Evolutionary conservation across 768 basidiomycete genomes (phyloP).

Genomic region (Chalciporus sphaerocephalus): DNA sequence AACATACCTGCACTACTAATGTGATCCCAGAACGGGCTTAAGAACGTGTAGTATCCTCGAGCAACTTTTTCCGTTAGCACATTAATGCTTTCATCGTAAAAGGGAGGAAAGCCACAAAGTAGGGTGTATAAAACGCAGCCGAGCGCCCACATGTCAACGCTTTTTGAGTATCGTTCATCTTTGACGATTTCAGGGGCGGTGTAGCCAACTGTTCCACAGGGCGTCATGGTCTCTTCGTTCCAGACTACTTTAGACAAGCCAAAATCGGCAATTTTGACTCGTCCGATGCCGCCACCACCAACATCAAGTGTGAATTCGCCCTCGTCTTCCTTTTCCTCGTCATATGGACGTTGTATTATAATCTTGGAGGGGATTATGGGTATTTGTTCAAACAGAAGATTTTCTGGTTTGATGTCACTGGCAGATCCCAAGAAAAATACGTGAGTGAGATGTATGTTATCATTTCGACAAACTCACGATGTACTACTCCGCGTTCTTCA

Average conservation of each 20-base stretch:
- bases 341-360: conserved; percentile 77
- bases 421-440: not conserved
- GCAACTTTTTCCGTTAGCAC: conserved; percentile 98
- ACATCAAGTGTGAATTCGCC: conserved; percentile 90
- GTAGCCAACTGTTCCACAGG: conserved; percentile 99
- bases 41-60: conserved; percentile 93
- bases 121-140: conserved; percentile 99
- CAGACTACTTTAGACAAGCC: conserved; percentile 96
- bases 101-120: conserved; percentile 95
- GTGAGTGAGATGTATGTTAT: not conserved
- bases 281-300: conserved; percentile 95
- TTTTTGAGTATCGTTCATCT: conserved; percentile 94
- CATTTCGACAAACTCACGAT: conserved; percentile 42
- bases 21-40: conserved; percentile 99
- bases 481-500: conserved; percentile 96
- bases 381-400: conserved; percentile 89
- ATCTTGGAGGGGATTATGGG: conserved; percentile 84
- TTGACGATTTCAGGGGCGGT: conserved; percentile 99
- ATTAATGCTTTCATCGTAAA: conserved; percentile 98
- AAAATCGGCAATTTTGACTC: conserved; percentile 98
- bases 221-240: conserved; percentile 99
- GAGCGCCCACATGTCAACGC: conserved; percentile 99
- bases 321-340: conserved; percentile 98
- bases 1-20: conserved; percentile 71
- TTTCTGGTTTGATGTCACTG: conserved; percentile 97